Conservation (phyloP, 2,329 filamentous ascomycete genomes). For the Xylaria sp. region DNA sequence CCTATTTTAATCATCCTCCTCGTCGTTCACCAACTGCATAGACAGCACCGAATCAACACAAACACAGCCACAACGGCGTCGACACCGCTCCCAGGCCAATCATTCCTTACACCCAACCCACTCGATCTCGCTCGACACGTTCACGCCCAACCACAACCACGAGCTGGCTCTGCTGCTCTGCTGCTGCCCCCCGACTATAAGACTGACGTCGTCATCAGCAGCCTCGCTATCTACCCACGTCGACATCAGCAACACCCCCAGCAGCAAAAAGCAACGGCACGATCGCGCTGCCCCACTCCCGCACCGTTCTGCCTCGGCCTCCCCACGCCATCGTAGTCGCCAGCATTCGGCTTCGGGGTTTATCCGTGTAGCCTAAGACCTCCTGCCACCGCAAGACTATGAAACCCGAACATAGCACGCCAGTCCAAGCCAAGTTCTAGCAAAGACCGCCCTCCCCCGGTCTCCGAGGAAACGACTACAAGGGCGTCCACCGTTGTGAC, state of each 20-base stretch:
- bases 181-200: constrained; percentile 4
- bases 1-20: constrained; percentile 23
- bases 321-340: constrained; percentile 37
- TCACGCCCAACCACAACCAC: constrained; percentile 31
- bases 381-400: constrained; percentile 60
- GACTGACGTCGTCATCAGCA: background rate
- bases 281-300: constrained; percentile 21
- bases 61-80: constrained; percentile 6
- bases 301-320: constrained; percentile 27
- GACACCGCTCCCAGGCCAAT: constrained; percentile 9
- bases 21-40: constrained; percentile 26
- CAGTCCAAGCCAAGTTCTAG: constrained; percentile 60
- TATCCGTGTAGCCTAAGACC: constrained; percentile 40
- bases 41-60: constrained; percentile 9
- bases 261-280: constrained; percentile 16
- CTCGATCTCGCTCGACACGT: constrained; percentile 36
- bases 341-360: constrained; percentile 32
- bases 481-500: constrained; percentile 43
- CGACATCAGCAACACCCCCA: constrained; percentile 9
- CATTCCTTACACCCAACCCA: constrained; percentile 20
- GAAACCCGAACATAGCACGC: constrained; percentile 64
- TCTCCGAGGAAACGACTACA: constrained; percentile 51
- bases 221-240: background rate
- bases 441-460: constrained; percentile 50
- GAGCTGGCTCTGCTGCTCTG: constrained; percentile 23